phyloP scores from a whole-genome alignment of 2,329 filamentous ascomycete genomes.

The Penicillium brevicompactum region DNA sequence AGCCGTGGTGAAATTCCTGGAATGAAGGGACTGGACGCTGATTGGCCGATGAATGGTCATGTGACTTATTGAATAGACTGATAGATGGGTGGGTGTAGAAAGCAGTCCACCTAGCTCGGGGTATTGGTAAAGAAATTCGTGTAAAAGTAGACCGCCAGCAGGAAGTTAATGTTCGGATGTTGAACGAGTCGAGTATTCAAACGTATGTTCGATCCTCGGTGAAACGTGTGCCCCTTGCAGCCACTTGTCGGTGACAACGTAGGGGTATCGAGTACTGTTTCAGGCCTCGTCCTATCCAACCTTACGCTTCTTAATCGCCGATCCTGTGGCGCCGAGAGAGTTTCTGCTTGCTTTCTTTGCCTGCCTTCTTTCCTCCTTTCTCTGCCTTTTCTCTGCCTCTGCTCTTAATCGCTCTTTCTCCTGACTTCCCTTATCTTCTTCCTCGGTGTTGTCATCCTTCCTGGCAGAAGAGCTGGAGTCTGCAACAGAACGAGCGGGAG shows the following conservation, averaged over 20 bases:
- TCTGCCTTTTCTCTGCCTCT: too few relatives aligned
- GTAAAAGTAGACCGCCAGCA: not conserved
- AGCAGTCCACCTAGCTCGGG: too few relatives aligned
- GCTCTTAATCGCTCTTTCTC: too few relatives aligned
- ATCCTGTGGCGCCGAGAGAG: too few relatives aligned
- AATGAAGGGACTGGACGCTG: slow-evolving; percentile 14
- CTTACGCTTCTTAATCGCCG: not conserved
- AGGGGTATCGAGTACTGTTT: not conserved
- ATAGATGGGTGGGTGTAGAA: not conserved
- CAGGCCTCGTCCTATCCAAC: too few relatives aligned
- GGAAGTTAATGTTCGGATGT: not conserved
- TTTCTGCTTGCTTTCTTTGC: too few relatives aligned
- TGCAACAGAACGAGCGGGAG: not conserved
- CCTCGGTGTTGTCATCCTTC: too few relatives aligned
- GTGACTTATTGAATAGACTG: not conserved
- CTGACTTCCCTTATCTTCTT: too few relatives aligned
- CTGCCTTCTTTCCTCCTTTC: too few relatives aligned
- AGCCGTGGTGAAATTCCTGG: slow-evolving; percentile 40
- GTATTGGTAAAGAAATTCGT: too few relatives aligned
- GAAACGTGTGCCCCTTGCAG: not conserved
- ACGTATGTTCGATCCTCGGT: not conserved
- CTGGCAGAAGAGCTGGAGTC: not conserved
- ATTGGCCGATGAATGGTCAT: not conserved
- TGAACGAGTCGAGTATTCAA: not conserved
- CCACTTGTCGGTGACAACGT: not conserved